Percentiles rank a stretch among this genome's conserved stretches.
Evolutionary conservation across 75 land plant species (phyloP).

Genomic region (Selaginella moellendorffii): DNA sequence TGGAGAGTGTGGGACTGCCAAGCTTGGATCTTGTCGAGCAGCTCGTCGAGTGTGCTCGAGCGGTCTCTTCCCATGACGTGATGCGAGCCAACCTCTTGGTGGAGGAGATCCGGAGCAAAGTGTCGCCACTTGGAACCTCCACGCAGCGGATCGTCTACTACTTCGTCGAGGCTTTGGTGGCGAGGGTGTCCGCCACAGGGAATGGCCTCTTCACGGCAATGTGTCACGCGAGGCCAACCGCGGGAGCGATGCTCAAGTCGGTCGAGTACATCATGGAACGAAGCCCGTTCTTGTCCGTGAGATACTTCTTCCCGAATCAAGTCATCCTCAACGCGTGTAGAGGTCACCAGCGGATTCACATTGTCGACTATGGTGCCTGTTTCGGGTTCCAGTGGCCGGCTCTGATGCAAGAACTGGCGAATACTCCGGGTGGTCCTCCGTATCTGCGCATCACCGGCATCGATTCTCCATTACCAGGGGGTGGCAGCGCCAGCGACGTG

Average conservation of each 20-base stretch:
- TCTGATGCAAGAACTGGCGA: slow-evolving; percentile 3
- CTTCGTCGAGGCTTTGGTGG: slow-evolving; percentile 54
- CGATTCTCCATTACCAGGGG: not conserved
- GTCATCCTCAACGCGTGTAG: not conserved
- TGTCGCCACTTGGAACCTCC: slow-evolving; percentile 41
- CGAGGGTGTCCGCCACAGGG: slow-evolving; percentile 58
- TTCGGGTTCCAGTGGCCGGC: slow-evolving; percentile 4
- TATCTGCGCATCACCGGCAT: not conserved
- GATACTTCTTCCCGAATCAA: slow-evolving; percentile 38
- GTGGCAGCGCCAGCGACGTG: not conserved
- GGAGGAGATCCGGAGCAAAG: slow-evolving; percentile 40
- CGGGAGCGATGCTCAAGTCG: slow-evolving; percentile 49
- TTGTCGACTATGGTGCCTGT: not conserved
- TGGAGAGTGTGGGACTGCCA: too few species aligned
- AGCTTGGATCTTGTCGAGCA: not conserved
- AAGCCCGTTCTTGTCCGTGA: slow-evolving; percentile 39
- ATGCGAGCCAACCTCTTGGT: slow-evolving; percentile 33
- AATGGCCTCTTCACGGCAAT: slow-evolving; percentile 33
- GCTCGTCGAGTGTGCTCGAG: slow-evolving; percentile 42
- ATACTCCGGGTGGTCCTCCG: not conserved
- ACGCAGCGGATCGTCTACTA: slow-evolving; percentile 49
- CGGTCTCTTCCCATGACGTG: slow-evolving; percentile 37
- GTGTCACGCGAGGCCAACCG: slow-evolving; percentile 19
- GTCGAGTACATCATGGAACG: slow-evolving; percentile 31
- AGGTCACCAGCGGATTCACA: not conserved